These are phyloP conservation scores for Torulaspora franciscae DNA, from an alignment of 805 yeast species.

Conservation along the genomic window DNA sequence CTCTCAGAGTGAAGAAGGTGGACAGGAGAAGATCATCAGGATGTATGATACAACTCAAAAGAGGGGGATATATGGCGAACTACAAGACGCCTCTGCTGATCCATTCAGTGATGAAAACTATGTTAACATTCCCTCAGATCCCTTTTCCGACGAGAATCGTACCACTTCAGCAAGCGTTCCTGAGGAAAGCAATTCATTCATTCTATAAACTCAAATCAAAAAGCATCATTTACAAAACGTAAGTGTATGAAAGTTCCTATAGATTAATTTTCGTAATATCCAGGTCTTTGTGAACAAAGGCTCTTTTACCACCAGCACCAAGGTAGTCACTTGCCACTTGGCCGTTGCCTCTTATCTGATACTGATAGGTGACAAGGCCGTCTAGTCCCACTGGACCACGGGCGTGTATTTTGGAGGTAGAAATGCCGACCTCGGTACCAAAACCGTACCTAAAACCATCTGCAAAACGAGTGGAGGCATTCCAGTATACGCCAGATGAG, in stretches of 20 bases:
- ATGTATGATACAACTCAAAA: constrained; percentile 91
- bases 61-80: constrained; percentile 68
- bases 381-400: constrained; percentile 98
- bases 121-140: constrained; percentile 15
- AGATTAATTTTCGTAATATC: constrained; percentile 36
- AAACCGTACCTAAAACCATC: constrained; percentile 98
- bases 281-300: constrained; percentile 68
- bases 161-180: constrained; percentile 5
- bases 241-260: constrained; percentile 7
- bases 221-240: background rate
- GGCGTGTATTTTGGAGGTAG: constrained; percentile 95
- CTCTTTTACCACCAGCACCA: constrained; percentile 86
- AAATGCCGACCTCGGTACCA: constrained; percentile 97
- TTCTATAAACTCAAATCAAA: constrained; percentile 1
- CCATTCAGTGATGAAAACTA: constrained; percentile 28
- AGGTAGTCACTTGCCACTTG: constrained; percentile 87
- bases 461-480: constrained; percentile 93
- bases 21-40: constrained; percentile 85
- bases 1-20: constrained; percentile 85
- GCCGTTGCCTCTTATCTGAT: constrained; percentile 86
- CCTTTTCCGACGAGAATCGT: constrained; percentile 13
- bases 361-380: constrained; percentile 93
- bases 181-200: constrained; percentile 5
- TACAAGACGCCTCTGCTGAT: constrained; percentile 40
- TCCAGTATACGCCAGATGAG: constrained; percentile 97